phyloP scores from a whole-genome alignment of 176 grass and related monocot species.

The Metroxylon sagu region DNA sequence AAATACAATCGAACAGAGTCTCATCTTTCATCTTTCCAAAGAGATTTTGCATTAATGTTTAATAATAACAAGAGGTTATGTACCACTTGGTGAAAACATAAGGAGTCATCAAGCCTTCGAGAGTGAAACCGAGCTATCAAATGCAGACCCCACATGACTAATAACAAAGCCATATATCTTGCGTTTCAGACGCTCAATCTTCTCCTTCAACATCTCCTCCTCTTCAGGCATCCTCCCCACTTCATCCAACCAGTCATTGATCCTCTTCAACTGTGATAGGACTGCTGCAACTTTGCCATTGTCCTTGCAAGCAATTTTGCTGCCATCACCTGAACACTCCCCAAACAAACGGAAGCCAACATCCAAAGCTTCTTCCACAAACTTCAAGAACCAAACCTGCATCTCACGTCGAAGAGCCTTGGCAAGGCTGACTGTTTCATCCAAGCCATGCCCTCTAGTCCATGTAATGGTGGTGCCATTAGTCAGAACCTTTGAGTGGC shows the following conservation, averaged over 20 bases:
- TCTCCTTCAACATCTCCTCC: slow-evolving; percentile 47
- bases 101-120: slow-evolving; percentile 9
- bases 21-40: no score
- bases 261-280: slow-evolving; percentile 71
- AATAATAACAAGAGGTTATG: no score
- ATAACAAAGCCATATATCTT: slow-evolving; percentile 94
- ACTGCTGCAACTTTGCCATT: slow-evolving; percentile 43
- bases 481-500: slow-evolving; percentile 23
- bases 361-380: slow-evolving; percentile 71
- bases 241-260: slow-evolving; percentile 82
- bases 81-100: no score
- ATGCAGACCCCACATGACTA: slow-evolving; percentile 63
- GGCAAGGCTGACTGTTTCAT: slow-evolving; percentile 39
- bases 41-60: no score
- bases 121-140: slow-evolving; percentile 47
- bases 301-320: slow-evolving; percentile 11
- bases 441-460: slow-evolving; percentile 33
- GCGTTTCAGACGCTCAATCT: slow-evolving; percentile 52
- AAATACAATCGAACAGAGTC: no score
- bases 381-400: slow-evolving; percentile 72
- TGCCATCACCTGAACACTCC: slow-evolving; percentile 16
- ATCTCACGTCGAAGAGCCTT: slow-evolving; percentile 37
- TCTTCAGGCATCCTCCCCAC: slow-evolving; percentile 46
- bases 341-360: slow-evolving; percentile 60
- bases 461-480: slow-evolving; percentile 21